Evolutionary conservation across 495 filamentous ascomycete genomes (phyloP), one percentile per base, ranked within the genome.

Genomic region (Penicillium arizonense): DNA sequence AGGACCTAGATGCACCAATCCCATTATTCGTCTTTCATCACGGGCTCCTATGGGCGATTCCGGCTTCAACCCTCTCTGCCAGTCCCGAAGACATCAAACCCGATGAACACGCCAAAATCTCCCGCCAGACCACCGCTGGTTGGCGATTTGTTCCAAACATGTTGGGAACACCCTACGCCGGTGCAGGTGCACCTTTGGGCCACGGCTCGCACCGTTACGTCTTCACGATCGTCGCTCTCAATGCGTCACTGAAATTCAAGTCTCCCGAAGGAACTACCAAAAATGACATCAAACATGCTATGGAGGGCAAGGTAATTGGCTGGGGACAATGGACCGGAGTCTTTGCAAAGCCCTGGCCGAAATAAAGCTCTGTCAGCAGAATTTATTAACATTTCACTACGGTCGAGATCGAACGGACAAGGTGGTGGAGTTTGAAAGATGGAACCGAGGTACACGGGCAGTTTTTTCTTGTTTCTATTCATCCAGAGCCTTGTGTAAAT

Each of bases 241-340:
- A 67, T 12, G 68, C 73, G 38, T 60, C 62, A 7, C 59, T 80
- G 14, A 52, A 69, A 13, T 61, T 73, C 14, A 63, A 52, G 0
- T 12, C 58, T 11, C 66, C 59, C 2, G 55, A 68, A 14, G 66
- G 62, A 28, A 61, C 68, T 20, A 75, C 61, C n/a, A 72, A 73
- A 39, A 67, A 72, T 16, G 66, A 76, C 55, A 67, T 80, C 20
- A 70, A 60, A 6, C 61, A 62, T 0, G 76, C 67, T 11, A 75
- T 80, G 39, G 43, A 58, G 10, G 79, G 73, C 12, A 81, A 81
- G 47, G 63, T 81, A 5, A 50, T 78, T 4, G 75, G 67, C 5
- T 82, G 76, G 76, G 78, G 71, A 4, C 69, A 75, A 50, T 82
- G 78, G 78, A 59, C 73, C 44, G 79, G 76, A 1, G 52, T 61